Conservation (phyloP, 306 rosid species). For the Astragalus membranaceus region DNA sequence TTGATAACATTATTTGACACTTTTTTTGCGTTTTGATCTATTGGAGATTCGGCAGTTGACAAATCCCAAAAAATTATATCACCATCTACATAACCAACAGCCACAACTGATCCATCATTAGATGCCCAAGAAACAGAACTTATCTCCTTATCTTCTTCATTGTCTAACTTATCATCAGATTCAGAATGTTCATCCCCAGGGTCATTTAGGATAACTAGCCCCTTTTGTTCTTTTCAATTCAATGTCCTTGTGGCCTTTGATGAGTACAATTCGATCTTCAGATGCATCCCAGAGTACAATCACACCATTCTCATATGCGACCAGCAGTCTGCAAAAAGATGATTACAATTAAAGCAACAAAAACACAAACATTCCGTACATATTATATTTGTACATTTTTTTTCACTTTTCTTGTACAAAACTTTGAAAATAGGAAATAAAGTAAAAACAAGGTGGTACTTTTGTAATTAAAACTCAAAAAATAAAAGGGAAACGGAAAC, state of each 20-base stretch:
- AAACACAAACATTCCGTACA: background rate
- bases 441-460: background rate
- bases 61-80: constrained; percentile 87
- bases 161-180: constrained; percentile 37
- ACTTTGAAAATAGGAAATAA: background rate
- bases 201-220: constrained; percentile 30
- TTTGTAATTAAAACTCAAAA: too few relatives aligned
- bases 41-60: constrained; percentile 38
- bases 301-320: constrained; percentile 78
- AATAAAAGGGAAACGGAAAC: too few relatives aligned
- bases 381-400: background rate
- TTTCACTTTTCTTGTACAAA: background rate
- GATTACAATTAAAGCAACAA: constrained; percentile 5
- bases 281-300: constrained; percentile 85
- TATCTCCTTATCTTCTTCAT: constrained; percentile 67
- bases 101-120: constrained; percentile 62
- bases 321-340: constrained; percentile 59
- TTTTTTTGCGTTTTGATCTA: constrained; percentile 32
- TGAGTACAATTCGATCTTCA: constrained; percentile 61
- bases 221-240: constrained; percentile 36
- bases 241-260: constrained; percentile 61
- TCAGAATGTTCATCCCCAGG: constrained; percentile 29
- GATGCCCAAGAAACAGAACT: constrained; percentile 84
- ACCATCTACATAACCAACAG: constrained; percentile 85
- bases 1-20: constrained; percentile 48